phyloP scores from a whole-genome alignment of 2,329 filamentous ascomycete genomes.

The Verticillium albo-atrum region DNA sequence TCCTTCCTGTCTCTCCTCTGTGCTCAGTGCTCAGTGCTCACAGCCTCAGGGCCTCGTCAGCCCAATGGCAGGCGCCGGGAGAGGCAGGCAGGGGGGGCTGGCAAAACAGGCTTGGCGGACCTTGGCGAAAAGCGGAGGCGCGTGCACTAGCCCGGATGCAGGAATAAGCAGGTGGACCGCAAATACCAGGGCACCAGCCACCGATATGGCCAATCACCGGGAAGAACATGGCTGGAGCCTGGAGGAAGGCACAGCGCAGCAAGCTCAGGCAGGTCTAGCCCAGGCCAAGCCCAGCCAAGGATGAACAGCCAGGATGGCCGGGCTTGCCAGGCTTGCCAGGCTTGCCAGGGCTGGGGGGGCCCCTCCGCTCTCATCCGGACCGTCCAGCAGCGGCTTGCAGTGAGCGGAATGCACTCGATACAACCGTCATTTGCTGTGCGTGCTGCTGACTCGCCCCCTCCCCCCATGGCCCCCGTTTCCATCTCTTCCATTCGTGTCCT shows the following conservation, averaged over 20 bases:
- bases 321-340: not conserved
- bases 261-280: not conserved
- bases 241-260: not conserved
- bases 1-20: not conserved
- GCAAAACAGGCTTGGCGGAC: not conserved
- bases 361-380: not conserved
- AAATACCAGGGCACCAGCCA: not conserved
- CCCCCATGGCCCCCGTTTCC: not conserved
- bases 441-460: not conserved
- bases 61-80: no score
- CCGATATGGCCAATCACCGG: not conserved
- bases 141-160: not conserved
- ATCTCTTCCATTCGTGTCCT: not conserved
- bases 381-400: not conserved
- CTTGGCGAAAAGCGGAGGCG: not conserved
- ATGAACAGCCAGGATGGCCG: not conserved
- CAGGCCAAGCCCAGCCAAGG: not conserved
- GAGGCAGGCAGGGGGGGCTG: not conserved
- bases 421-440: not conserved
- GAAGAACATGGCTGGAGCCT: not conserved
- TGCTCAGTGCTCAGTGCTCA: no score
- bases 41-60: not conserved
- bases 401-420: not conserved
- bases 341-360: no score
- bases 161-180: not conserved